phyloP scores from a whole-genome alignment of 495 filamentous ascomycete genomes.

The Xylaria venustula region DNA sequence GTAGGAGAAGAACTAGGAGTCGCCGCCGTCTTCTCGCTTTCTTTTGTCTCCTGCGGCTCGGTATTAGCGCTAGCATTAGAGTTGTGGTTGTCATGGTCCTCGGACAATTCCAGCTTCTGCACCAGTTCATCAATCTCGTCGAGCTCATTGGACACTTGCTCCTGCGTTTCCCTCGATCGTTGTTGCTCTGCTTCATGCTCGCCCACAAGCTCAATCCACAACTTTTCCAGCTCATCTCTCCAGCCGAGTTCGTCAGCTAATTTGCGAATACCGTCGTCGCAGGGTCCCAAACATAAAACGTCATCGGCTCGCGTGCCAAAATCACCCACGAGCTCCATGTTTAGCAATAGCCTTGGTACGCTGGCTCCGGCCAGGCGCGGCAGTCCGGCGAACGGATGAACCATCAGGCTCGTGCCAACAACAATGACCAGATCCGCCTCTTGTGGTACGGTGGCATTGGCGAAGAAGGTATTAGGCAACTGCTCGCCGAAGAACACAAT shows the following conservation, averaged over 20 bases:
- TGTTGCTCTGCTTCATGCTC: slow-evolving; percentile 42
- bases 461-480: slow-evolving; percentile 69
- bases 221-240: slow-evolving; percentile 73
- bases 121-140: slow-evolving; percentile 36
- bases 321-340: slow-evolving; percentile 79
- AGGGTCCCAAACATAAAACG: slow-evolving; percentile 71
- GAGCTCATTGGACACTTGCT: neutral
- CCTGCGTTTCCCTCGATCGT: slow-evolving; percentile 26
- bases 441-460: slow-evolving; percentile 51
- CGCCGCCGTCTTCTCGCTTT: neutral
- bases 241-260: slow-evolving; percentile 83
- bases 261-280: slow-evolving; percentile 79
- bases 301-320: slow-evolving; percentile 76
- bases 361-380: slow-evolving; percentile 60
- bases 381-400: slow-evolving; percentile 86
- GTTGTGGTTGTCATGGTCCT: slow-evolving; percentile 18
- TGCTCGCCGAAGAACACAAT: slow-evolving; percentile 91
- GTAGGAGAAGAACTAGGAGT: slow-evolving; percentile 3
- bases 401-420: slow-evolving; percentile 86
- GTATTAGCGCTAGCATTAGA: slow-evolving; percentile 22
- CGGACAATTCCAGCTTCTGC: slow-evolving; percentile 36
- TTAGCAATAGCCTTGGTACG: slow-evolving; percentile 79
- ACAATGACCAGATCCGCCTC: slow-evolving; percentile 80
- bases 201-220: slow-evolving; percentile 42
- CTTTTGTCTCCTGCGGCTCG: slow-evolving; percentile 19